A percentile compares a stretch with the other conserved stretches of the same genome.
These are phyloP conservation scores for Myxozyma melibiosi DNA, from an alignment of 805 yeast species.

Conservation along the genomic window DNA sequence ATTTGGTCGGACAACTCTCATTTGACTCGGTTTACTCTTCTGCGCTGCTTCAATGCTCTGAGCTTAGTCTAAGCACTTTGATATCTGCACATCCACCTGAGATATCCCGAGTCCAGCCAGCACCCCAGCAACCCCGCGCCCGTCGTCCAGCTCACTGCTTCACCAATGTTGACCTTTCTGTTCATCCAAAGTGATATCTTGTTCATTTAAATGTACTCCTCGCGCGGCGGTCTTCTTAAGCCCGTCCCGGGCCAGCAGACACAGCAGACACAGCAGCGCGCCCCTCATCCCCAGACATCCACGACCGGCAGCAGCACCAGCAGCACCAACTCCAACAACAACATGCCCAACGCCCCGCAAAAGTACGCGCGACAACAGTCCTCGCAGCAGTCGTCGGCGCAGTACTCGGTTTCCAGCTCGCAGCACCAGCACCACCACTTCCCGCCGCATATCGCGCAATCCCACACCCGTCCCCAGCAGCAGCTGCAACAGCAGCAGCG, in stretches of 20 bases:
- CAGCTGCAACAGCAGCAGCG: constrained; percentile 20
- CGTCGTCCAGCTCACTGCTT: constrained; percentile 3
- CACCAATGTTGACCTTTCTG: no score
- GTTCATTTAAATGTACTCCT: constrained; percentile 2
- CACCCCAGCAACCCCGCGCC: no score
- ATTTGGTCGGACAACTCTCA: no score
- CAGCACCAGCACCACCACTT: constrained; percentile 12
- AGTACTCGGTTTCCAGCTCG: neutral
- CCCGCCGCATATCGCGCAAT: neutral
- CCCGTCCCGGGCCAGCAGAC: constrained; percentile 20
- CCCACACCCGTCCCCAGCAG: constrained; percentile 9
- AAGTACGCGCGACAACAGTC: constrained; percentile 13
- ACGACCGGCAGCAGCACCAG: neutral
- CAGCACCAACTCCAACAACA: neutral
- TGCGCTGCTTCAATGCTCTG: no score
- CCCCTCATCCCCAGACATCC: neutral
- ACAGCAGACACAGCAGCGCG: constrained; percentile 17
- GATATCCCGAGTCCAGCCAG: no score
- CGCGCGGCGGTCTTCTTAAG: constrained; percentile 18
- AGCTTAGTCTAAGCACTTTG: no score
- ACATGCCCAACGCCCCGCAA: constrained; percentile 10
- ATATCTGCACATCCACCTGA: no score
- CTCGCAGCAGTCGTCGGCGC: neutral
- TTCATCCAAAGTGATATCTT: no score
- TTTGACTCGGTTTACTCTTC: no score